Evolutionary conservation across 768 basidiomycete genomes (phyloP), one percentile per base, ranked within the genome.

Genomic region (Daedaleopsis nitida): DNA sequence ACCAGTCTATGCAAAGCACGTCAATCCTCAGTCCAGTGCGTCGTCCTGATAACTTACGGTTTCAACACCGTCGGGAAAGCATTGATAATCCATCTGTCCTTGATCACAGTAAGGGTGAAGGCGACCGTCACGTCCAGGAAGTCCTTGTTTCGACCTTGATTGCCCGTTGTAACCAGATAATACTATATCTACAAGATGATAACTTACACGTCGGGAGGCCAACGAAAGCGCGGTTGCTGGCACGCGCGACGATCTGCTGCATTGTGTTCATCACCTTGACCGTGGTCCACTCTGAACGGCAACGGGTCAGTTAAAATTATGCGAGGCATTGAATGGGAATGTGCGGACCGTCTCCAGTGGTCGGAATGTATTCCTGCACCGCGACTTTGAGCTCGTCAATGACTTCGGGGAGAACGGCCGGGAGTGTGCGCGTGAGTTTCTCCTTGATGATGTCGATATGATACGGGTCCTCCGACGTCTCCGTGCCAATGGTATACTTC

Each of bases 401-500:
- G 10, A 72, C 56, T 2, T 63, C 68, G 1, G 64, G 60, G 51
- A 71, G 65, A 9, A 68, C 43, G 12, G 19, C 21, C 4, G 55
- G 59, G 12, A 73, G 63, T 39, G 65, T 68, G 10, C 70, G 68
- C 12, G 72, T 73, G 34, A 74, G 67, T 19, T 67, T 63, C n/a
- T 65, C 52, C 16, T 65, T 65, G 17, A 72, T 48, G 24, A 73
- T 38, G 5, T 55, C 58, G 11, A 65, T 44, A 47, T 71, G 71
- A 32, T 66, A 71, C 21, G 34, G 48, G 48, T 67, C 57, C 3
- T 59, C 24, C 23, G 21, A 5, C 12, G 63, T 23, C 13, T 58
- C 54, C 3, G 52, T 51, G 17, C 76, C 76, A 13, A 79, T 57
- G 1, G 76, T 79, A 45, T 75, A 82, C 83, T 34, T 78, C 78